Evolutionary conservation across 331 rosid species (phyloP).

Genomic region (Malus hybrid): DNA sequence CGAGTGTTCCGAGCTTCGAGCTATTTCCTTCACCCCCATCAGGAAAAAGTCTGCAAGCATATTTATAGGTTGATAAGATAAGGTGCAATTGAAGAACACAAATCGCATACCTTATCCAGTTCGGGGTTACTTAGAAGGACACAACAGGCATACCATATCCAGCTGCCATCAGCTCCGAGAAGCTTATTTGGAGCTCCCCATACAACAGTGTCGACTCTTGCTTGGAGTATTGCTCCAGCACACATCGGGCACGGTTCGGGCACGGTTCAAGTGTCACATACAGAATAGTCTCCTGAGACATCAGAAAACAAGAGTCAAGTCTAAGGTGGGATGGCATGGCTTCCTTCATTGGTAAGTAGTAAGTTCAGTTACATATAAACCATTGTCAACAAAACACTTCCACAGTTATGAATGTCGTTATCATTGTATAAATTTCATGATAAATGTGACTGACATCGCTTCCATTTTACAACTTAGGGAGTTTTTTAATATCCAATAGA

Average conservation of each 20-base stretch:
- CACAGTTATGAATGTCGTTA: too few species aligned
- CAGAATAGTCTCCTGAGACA: conserved; percentile 60
- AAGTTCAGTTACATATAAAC: not conserved
- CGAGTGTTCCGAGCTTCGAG: conserved; percentile 35
- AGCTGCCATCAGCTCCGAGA: conserved; percentile 99
- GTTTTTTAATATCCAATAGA: not conserved
- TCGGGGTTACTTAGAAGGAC: too few species aligned
- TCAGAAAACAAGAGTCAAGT: conserved; percentile 10
- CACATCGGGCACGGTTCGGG: conserved; percentile 97
- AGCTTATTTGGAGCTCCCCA: conserved; percentile 99
- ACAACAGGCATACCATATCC: conserved; percentile 60
- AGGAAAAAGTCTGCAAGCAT: conserved; percentile 59
- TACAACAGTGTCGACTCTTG: conserved; percentile 69
- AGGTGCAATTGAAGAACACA: not conserved
- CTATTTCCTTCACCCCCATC: conserved; percentile 47
- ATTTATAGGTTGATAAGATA: not conserved
- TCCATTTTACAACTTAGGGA: too few species aligned
- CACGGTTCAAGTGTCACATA: conserved; percentile 96
- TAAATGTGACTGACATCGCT: too few species aligned
- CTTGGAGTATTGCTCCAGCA: conserved; percentile 95
- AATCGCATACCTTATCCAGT: too few species aligned
- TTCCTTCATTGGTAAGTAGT: not conserved
- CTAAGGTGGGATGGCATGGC: conserved; percentile 15
- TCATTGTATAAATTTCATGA: too few species aligned
- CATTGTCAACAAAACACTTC: too few species aligned